Evolutionary conservation across 2,329 filamentous ascomycete species (phyloP), one percentile per base, ranked within the genome.

Genomic region (Trichoderma atroviride): DNA sequence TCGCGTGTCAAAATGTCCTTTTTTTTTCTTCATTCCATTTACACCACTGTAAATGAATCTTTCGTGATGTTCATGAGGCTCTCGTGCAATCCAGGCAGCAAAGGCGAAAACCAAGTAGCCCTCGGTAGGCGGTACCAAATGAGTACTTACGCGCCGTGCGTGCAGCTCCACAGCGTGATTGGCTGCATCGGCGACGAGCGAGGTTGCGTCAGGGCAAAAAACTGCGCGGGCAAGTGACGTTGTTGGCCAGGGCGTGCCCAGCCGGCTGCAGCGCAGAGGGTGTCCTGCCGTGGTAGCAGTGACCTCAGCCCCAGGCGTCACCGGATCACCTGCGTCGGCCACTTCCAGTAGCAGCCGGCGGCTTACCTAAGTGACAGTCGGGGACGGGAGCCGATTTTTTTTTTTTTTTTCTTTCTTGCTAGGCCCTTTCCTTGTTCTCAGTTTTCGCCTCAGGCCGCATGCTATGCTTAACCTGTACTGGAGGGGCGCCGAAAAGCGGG

Each of bases 401-500:
- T 53, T 22, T 50, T 27, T n/a, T 29, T 53, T 24, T 43, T 29
- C 24, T 11, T 22, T 19, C 27, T 47, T 37, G 10, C 47, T 27
- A 27, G 27, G 5, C 31, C 10, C 10, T 7, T n/a, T 29, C 14
- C 16, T 24, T 50, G 27, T 5, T n/a, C 22, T 56, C 13, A 14
- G 27, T 67, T 53, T 22, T 52, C 53, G 68, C 68, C 68, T 69
- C 40, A 69, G 68, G 68, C 66, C 43, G 31, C 47, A 43, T 27
- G 43, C 56, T 35, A 27, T 35, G 43, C 56, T 33, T 35, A 65
- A 52, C 29, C 63, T 66, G 29, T 16, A 66, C 29, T 40, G 53
- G 40, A 69, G 43, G 53, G 56, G 61, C n/a, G 62, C 35, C 31
- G 37, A 70, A 61, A 70, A 60, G 63, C 47, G 63, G 68, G 50